Evolutionary conservation across 306 rosid genomes (phyloP).

Genomic region (Sicyos edulis): DNA sequence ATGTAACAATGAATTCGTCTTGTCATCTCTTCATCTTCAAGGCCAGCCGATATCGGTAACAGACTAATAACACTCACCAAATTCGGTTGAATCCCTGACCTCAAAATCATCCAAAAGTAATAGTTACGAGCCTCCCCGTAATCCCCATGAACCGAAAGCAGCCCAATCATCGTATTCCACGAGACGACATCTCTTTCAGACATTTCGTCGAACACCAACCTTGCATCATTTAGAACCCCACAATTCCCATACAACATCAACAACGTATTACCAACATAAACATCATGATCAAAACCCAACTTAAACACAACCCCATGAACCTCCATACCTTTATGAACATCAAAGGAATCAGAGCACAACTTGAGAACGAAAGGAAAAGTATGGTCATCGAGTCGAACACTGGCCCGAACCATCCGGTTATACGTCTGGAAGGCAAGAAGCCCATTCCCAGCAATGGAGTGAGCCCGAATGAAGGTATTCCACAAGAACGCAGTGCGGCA

Average conservation of each 20-base stretch:
- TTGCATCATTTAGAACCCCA: constrained; percentile 34
- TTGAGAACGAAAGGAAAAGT: constrained; percentile 72
- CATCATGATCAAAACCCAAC: constrained; percentile 52
- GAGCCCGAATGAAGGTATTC: constrained; percentile 70
- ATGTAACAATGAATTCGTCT: constrained; percentile 56
- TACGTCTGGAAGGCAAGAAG: constrained; percentile 39
- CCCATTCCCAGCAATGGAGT: constrained; percentile 46
- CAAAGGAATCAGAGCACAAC: constrained; percentile 47
- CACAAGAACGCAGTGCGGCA: constrained; percentile 62
- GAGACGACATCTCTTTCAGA: constrained; percentile 63
- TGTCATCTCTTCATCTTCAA: constrained; percentile 42
- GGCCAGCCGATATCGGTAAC: constrained; percentile 58
- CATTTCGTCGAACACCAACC: constrained; percentile 71
- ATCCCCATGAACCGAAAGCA: constrained; percentile 46
- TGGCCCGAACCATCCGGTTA: constrained; percentile 54
- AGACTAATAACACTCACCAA: constrained; percentile 52
- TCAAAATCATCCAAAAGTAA: constrained; percentile 42
- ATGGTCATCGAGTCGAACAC: constrained; percentile 56
- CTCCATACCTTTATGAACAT: constrained; percentile 60
- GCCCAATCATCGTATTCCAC: constrained; percentile 64
- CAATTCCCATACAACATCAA: constrained; percentile 52
- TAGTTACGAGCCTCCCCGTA: constrained; percentile 32
- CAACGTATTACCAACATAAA: constrained; percentile 76
- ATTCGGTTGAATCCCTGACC: constrained; percentile 38
- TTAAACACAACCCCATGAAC: constrained; percentile 61